Base-by-base conservation (phyloP, 2,329 filamentous ascomycete genomes). In the Aspergillus candidus region DNA sequence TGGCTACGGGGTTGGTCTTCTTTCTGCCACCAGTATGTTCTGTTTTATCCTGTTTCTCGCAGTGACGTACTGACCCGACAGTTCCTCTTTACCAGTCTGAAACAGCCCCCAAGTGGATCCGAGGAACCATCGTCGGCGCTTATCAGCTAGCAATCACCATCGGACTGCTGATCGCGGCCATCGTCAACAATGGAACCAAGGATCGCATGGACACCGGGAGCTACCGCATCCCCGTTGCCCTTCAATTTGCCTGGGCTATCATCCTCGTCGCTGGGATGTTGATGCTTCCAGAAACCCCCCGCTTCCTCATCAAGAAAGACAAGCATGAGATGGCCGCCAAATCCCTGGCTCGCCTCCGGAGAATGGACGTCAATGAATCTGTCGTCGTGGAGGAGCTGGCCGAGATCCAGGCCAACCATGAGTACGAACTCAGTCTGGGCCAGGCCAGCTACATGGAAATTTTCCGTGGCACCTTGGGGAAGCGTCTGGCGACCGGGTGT, bases 351-450 rank as follows among this genome's bases (percentile, higher is more conserved):
- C 76, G 74, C 48, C 78, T 94, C 27, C 85, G 88, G 59, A 84
- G 85, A 45, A 80, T 60, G 38, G 57, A 93, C 69, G 74, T 83
- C 40, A 63, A 71, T 43, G 78, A 85, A 43, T 87, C 83, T 13
- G 77, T 83, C 49, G 86, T 81, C 63, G 80, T 93, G 67, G 74
- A 79, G 50, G 88, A 94, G 69, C 76, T 93, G 36, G 75, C 84
- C 31, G 88, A 94, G 72, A 87, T 94, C 54, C 76, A 91, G 50
- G 88, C 88, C 70, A 94, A 93, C 73, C 80, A 91, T 67, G 85
- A 87, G 68, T 88, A 88, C 64, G 89, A 94, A 74, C 75, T 84
- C 55, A 55, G 57, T 32, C 47, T 69, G 6, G 68, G 67, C 38
- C 59, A 55, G 3, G 59, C 66, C 4, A 57, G 56, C 13, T 71